Base-by-base conservation (phyloP, 768 basidiomycete species). In the Dentipellis sp. region DNA sequence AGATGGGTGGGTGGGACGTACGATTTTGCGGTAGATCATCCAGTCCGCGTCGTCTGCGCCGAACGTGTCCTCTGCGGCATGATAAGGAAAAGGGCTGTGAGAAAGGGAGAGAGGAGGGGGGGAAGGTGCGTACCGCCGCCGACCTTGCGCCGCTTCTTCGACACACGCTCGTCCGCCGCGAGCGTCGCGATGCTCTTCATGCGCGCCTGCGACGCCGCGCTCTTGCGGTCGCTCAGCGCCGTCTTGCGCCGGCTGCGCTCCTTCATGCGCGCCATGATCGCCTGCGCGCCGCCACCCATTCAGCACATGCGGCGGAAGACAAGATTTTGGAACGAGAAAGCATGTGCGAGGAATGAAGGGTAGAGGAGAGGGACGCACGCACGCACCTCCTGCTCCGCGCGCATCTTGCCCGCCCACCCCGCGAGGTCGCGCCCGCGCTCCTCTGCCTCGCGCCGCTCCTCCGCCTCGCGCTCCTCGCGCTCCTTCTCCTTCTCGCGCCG, bases 1-100 rank as follows among this genome's bases (percentile, higher is more conserved):
- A 6, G 29, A 29, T 29, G 29, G 29, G 6, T 11, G 2, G 34
- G 29, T 7, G 3, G 10, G 22, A 68, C 81, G 60, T 66, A 94
- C 94, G 57, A 99, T 94, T 71, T 97, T 94, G 61, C 95, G 90
- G 67, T 98, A 98, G 57, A 98, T 93, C 0, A 87, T 86, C 94
- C 95, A 98, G 66, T 98, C 95, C 7, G 88, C 93, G 65, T 98
- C 94, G 61, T 95, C 86, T 16, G 84, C 86, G 3, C 95, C 94
- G 65, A 98, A 99, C 72, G 76, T 84, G 62, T 98, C 94, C 74
- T 97, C 94, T 88, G 38, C 37, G 14, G n/a, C 19, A 45, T 2
- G 9, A 10, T 3, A 42, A 9, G 14, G 56, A 21, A 59, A 11
- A 6, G 56, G 49, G 45, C 12, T 14, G 50, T 17, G 11, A 21